phyloP scores from a whole-genome alignment of 148 eudicot genomes.

The Rhododendron kiyosumense region DNA sequence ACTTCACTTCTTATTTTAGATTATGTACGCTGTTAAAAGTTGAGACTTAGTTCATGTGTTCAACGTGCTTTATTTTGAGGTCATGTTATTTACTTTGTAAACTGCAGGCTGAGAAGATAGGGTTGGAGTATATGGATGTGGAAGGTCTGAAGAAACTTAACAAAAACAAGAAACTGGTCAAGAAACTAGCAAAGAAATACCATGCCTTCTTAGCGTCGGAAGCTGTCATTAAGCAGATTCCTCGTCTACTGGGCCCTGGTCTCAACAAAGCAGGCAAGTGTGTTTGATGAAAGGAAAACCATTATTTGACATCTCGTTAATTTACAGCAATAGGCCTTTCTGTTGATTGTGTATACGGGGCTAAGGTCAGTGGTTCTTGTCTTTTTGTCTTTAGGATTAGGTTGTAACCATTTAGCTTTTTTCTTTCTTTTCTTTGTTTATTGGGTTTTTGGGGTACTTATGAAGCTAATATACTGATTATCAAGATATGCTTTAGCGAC shows the following conservation, averaged over 20 bases:
- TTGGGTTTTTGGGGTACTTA: background rate
- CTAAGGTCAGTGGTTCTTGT: background rate
- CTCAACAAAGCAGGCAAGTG: slow-evolving; percentile 81
- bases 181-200: slow-evolving; percentile 80
- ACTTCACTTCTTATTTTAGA: background rate
- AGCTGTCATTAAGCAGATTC: slow-evolving; percentile 86
- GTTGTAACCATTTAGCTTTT: background rate
- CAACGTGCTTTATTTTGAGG: background rate
- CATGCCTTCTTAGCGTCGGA: slow-evolving; percentile 85
- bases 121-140: slow-evolving; percentile 80
- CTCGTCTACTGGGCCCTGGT: slow-evolving; percentile 82
- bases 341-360: background rate
- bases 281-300: background rate
- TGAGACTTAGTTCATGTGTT: background rate
- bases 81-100: background rate
- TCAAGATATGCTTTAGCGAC: background rate
- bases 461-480: no score
- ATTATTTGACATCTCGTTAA: background rate
- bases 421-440: background rate
- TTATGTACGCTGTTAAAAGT: background rate
- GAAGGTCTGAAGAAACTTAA: slow-evolving; percentile 76
- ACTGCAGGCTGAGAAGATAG: slow-evolving; percentile 63
- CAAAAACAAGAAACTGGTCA: slow-evolving; percentile 79
- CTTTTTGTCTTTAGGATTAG: background rate
- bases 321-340: background rate